These are phyloP conservation scores for Leucocoprinus sp. DNA, from an alignment of 768 basidiomycete genomes.

Conservation along the genomic window DNA sequence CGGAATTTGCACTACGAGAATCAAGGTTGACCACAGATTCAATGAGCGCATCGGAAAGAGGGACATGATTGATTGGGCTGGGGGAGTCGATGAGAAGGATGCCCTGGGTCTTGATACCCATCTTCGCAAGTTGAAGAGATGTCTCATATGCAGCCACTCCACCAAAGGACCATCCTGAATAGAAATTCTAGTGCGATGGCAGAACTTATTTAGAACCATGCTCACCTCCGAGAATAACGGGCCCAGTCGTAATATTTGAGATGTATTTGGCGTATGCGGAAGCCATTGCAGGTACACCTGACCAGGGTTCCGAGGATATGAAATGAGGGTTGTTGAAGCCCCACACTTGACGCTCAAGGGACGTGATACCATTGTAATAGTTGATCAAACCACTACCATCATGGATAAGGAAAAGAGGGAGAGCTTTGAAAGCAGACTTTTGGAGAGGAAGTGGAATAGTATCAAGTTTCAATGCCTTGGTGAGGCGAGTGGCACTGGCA, in stretches of 20 bases:
- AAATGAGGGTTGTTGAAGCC: slow-evolving; percentile 53
- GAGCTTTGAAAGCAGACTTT: slow-evolving; percentile 13
- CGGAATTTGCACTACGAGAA: slow-evolving; percentile 19
- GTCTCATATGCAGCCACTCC: slow-evolving; percentile 66
- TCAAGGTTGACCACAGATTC: slow-evolving; percentile 32
- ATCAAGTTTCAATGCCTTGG: slow-evolving; percentile 19
- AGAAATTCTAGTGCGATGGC: background rate
- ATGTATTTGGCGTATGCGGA: slow-evolving; percentile 38
- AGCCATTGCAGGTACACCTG: slow-evolving; percentile 44
- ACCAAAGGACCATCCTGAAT: slow-evolving; percentile 71
- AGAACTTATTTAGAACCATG: background rate
- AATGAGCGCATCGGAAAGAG: slow-evolving; percentile 46
- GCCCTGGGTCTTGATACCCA: slow-evolving; percentile 40
- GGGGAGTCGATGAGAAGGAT: slow-evolving; percentile 65
- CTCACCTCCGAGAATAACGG: slow-evolving; percentile 53
- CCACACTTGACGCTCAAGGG: slow-evolving; percentile 48
- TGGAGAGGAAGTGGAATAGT: slow-evolving; percentile 30
- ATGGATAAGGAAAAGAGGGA: slow-evolving; percentile 59
- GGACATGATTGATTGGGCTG: slow-evolving; percentile 40
- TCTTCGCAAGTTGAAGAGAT: slow-evolving; percentile 39
- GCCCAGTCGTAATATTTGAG: slow-evolving; percentile 23
- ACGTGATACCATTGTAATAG: slow-evolving; percentile 39
- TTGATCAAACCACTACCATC: slow-evolving; percentile 61
- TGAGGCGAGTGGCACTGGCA: slow-evolving; percentile 6
- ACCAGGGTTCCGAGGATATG: slow-evolving; percentile 36